phyloP scores from a whole-genome alignment of 257 asterid species.

The Rauvolfia tetraphylla region DNA sequence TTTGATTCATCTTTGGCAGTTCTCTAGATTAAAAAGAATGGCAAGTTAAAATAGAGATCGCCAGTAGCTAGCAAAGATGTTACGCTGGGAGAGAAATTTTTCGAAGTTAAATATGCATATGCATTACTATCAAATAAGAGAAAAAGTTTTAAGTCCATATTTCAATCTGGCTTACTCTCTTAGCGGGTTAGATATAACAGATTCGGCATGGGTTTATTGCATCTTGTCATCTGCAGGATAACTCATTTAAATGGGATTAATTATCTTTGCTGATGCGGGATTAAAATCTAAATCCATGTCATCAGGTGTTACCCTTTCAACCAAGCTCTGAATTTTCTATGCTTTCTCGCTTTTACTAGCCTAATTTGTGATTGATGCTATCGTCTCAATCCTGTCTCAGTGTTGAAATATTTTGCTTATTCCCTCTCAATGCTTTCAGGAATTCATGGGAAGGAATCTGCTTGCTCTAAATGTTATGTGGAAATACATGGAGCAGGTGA shows the following conservation, averaged over 20 bases:
- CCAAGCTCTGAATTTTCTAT: background rate
- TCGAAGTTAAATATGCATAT: no score
- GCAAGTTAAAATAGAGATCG: background rate
- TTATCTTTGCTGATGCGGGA: background rate
- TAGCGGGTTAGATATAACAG: background rate
- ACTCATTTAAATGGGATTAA: background rate
- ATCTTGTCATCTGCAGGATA: background rate
- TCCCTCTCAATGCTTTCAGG: slow-evolving; percentile 37
- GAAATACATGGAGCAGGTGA: slow-evolving; percentile 97
- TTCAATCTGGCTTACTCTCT: background rate
- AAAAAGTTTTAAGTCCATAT: background rate
- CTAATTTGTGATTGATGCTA: background rate
- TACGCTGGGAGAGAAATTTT: background rate
- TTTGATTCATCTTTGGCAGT: background rate
- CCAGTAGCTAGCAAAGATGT: background rate
- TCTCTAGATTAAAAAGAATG: background rate
- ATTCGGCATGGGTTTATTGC: background rate
- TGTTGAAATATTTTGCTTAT: background rate
- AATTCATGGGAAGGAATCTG: slow-evolving; percentile 96
- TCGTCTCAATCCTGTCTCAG: background rate
- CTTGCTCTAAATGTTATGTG: slow-evolving; percentile 98
- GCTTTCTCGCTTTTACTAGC: background rate
- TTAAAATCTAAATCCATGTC: background rate
- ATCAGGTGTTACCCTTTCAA: no score
- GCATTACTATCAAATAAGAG: background rate